Evolutionary conservation across 2,329 filamentous ascomycete genomes (phyloP).

Genomic region (Aspergillus fumigatus): DNA sequence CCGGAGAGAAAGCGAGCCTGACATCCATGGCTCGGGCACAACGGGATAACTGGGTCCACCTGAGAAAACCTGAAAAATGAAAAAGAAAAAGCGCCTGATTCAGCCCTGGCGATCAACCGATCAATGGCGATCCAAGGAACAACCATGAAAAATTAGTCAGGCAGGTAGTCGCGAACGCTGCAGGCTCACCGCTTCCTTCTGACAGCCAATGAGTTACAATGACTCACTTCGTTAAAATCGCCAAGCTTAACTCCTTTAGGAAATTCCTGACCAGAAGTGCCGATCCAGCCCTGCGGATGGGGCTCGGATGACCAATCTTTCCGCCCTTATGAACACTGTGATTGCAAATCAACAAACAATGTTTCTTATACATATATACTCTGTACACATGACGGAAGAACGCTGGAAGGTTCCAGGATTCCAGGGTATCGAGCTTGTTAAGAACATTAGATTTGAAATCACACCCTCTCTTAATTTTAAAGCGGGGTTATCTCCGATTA

Average conservation of each 20-base stretch:
- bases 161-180: background rate
- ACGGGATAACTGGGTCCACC: background rate
- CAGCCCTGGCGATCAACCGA: slow-evolving; percentile 4
- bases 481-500: background rate
- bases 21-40: background rate
- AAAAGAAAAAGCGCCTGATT: slow-evolving; percentile 9
- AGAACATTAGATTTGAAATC: background rate
- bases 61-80: background rate
- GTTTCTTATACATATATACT: background rate
- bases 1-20: background rate
- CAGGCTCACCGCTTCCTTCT: slow-evolving; percentile 11
- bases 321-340: slow-evolving; percentile 2
- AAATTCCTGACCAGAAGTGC: slow-evolving; percentile 1
- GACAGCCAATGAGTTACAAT: slow-evolving; percentile 9
- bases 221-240: slow-evolving; percentile 12
- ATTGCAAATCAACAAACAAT: background rate
- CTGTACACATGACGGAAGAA: too few species aligned
- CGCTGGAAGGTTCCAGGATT: background rate
- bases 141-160: background rate
- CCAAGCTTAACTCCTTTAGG: slow-evolving; percentile 4
- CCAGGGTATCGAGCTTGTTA: too few species aligned
- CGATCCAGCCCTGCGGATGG: background rate
- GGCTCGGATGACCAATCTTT: slow-evolving; percentile 19
- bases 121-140: slow-evolving; percentile 2
- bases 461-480: background rate